phyloP scores from a whole-genome alignment of 805 yeast species.

The Cyberlindnera xylosilytica region DNA sequence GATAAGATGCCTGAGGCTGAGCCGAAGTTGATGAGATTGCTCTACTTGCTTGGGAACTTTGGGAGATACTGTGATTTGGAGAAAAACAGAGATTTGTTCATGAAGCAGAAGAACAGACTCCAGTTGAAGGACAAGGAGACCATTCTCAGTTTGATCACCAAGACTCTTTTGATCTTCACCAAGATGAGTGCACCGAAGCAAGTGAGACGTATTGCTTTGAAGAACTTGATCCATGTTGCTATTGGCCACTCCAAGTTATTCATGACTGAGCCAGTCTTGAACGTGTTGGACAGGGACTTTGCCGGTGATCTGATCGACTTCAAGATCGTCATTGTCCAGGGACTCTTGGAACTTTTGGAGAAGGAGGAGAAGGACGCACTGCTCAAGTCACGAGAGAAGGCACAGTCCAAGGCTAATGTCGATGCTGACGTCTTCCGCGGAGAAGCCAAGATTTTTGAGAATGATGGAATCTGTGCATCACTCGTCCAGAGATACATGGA shows the following conservation, averaged over 20 bases:
- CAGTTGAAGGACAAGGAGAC: conserved; percentile 51
- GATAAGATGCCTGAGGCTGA: conserved; percentile 33
- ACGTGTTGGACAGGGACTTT: conserved; percentile 51
- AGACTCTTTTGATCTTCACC: conserved; percentile 56
- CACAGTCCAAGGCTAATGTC: conserved; percentile 25
- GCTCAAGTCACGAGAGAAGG: conserved; percentile 38
- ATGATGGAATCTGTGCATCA: conserved; percentile 74
- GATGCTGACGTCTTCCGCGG: conserved; percentile 58
- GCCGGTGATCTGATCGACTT: conserved; percentile 35
- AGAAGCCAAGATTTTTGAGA: conserved; percentile 42
- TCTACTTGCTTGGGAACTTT: conserved; percentile 66
- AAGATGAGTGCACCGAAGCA: conserved; percentile 29
- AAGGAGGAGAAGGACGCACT: conserved; percentile 50
- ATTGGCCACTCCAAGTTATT: conserved; percentile 64
- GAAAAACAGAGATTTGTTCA: conserved; percentile 37
- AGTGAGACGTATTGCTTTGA: conserved; percentile 50
- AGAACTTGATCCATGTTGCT: conserved; percentile 57
- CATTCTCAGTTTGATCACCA: conserved; percentile 54
- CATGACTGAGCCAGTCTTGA: conserved; percentile 50
- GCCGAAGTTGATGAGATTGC: conserved; percentile 48
- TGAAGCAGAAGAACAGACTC: conserved; percentile 30
- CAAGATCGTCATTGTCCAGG: conserved; percentile 51
- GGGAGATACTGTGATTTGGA: conserved; percentile 70
- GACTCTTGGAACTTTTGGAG: conserved; percentile 54
- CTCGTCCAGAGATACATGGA: conserved; percentile 61